A percentile compares a stretch with the other conserved stretches of the same genome.
Conservation (phyloP, 2,329 filamentous ascomycete species). For the Claviceps monticola region DNA sequence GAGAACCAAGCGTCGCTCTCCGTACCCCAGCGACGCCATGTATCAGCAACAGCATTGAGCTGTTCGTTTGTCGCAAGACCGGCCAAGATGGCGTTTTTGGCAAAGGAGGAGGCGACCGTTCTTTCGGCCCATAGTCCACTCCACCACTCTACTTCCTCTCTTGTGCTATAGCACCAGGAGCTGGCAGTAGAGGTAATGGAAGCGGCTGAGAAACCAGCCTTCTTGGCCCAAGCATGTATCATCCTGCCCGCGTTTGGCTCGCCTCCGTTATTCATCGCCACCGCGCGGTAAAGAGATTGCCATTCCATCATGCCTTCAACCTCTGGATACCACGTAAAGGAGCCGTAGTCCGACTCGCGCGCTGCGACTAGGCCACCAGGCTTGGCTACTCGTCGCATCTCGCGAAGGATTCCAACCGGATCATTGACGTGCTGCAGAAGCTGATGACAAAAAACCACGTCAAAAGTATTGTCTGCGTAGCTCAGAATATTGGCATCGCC, state of each 20-base stretch:
- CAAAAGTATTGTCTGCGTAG: constrained; percentile 23
- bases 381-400: constrained; percentile 27
- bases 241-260: constrained; percentile 11
- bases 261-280: constrained; percentile 9
- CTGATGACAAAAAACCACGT: constrained; percentile 26
- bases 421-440: constrained; percentile 25
- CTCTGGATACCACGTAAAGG: constrained; percentile 13
- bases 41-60: background rate
- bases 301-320: constrained; percentile 9
- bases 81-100: constrained; percentile 1
- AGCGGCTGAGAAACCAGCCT: constrained; percentile 9
- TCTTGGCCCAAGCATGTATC: constrained; percentile 11
- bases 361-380: constrained; percentile 25
- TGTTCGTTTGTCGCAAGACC: constrained; percentile 4
- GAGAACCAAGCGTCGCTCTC: constrained; percentile 8
- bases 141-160: constrained; percentile 11
- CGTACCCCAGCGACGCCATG: constrained; percentile 6
- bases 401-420: constrained; percentile 18
- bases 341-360: constrained; percentile 12
- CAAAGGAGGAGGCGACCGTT: constrained; percentile 6
- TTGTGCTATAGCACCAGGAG: constrained; percentile 12
- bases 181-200: constrained; percentile 8
- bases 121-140: constrained; percentile 11
- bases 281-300: constrained; percentile 8
- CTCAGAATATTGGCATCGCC: constrained; percentile 17